phyloP scores from a whole-genome alignment of 192 early-diverging fungal genomes.

The Entrophospora sp. region DNA sequence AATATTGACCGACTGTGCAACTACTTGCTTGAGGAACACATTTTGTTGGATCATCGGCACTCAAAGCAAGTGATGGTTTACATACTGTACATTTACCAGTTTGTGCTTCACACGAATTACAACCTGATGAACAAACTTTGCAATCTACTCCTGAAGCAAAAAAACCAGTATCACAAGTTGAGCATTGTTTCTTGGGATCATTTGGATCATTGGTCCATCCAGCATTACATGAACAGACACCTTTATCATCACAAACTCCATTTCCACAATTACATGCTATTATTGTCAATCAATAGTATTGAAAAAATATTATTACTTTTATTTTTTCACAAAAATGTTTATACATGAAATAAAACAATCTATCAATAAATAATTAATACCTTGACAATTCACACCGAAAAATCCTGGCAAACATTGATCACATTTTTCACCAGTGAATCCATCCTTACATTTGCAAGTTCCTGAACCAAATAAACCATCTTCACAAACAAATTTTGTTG shows the following conservation, averaged over 20 bases:
- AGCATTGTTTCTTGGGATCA: background rate
- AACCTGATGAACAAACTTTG: background rate
- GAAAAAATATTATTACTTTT: too few species aligned
- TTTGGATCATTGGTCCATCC: background rate
- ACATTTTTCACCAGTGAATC: background rate
- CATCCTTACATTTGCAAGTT: slow-evolving; percentile 3
- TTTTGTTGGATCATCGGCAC: background rate
- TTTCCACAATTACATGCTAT: slow-evolving; percentile 3
- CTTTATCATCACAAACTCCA: background rate
- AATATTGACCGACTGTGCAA: background rate
- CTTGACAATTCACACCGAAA: background rate
- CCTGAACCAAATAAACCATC: slow-evolving; percentile 10
- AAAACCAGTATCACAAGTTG: background rate
- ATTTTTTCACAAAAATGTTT: background rate
- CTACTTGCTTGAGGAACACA: background rate
- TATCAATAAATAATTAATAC: background rate
- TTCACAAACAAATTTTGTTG: background rate
- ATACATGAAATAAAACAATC: background rate
- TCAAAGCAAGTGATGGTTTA: background rate
- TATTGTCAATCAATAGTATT: background rate
- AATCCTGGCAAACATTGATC: slow-evolving; percentile 8
- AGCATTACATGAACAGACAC: slow-evolving; percentile 1
- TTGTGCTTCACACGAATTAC: background rate
- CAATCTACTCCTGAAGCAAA: background rate
- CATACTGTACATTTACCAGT: background rate